These are phyloP conservation scores for Paramecium biaurelia DNA, from an alignment of 73 alveolate genomes.

Conservation along the genomic window DNA sequence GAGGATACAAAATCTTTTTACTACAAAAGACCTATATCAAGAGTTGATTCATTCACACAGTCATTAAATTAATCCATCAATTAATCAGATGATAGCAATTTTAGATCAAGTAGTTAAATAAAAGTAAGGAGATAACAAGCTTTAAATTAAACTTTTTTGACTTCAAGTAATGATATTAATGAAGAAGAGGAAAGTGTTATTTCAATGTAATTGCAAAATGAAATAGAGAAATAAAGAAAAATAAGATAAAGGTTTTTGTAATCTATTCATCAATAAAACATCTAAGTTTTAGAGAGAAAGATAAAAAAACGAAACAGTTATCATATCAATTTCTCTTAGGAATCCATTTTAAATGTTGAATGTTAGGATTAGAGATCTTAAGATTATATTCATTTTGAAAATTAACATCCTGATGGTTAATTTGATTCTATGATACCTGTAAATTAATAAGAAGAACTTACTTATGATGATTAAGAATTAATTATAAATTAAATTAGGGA, in stretches of 20 bases:
- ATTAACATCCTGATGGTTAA: background rate
- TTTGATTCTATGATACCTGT: background rate
- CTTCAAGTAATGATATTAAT: background rate
- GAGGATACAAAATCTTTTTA: background rate
- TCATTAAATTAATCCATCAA: background rate
- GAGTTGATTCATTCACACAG: background rate
- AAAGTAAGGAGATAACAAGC: background rate
- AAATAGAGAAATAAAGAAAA: background rate
- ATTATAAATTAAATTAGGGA: background rate
- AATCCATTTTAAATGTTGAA: background rate
- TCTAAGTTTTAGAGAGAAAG: background rate
- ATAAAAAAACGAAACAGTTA: background rate
- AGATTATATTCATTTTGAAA: conserved; percentile 11
- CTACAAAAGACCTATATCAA: background rate
- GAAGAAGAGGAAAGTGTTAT: background rate
- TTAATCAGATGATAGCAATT: background rate
- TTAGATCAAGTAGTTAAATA: background rate
- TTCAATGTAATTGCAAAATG: background rate
- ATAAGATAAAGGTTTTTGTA: background rate
- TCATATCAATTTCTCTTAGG: background rate
- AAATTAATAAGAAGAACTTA: background rate
- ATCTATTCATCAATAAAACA: background rate
- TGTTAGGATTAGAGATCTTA: background rate
- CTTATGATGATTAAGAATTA: conserved; percentile 1
- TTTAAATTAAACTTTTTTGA: background rate